Evolutionary conservation across 208 protist genomes (phyloP).

Genomic region (Vickermania ingenoplastis): DNA sequence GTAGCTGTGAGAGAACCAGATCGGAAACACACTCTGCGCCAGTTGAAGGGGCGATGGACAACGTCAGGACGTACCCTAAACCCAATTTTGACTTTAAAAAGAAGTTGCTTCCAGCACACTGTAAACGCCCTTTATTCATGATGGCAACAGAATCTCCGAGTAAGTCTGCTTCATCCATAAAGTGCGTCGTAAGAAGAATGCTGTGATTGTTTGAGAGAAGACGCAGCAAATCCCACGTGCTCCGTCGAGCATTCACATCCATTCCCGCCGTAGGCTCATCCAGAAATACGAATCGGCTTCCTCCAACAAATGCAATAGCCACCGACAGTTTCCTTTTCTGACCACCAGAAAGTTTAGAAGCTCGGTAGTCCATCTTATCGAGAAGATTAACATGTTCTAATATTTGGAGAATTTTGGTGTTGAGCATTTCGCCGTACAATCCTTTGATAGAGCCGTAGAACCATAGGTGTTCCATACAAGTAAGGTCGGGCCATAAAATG

Average conservation of each 20-base stretch:
- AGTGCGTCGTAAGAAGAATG: slow-evolving; percentile 80
- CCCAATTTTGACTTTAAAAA: slow-evolving; percentile 60
- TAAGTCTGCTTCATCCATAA: slow-evolving; percentile 97
- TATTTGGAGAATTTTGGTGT: slow-evolving; percentile 24
- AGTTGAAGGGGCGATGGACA: slow-evolving; percentile 15
- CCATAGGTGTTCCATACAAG: slow-evolving; percentile 78
- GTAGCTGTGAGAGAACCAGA: slow-evolving; percentile 20
- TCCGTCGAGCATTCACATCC: slow-evolving; percentile 70
- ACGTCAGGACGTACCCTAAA: slow-evolving; percentile 44
- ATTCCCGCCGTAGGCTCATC: slow-evolving; percentile 90
- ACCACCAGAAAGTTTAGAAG: slow-evolving; percentile 53
- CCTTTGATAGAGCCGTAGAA: slow-evolving; percentile 89
- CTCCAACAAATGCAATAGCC: slow-evolving; percentile 72
- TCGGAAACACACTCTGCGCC: slow-evolving; percentile 11
- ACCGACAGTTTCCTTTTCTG: slow-evolving; percentile 80
- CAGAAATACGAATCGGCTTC: slow-evolving; percentile 64
- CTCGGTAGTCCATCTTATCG: slow-evolving; percentile 35
- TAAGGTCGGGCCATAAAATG: slow-evolving; percentile 88
- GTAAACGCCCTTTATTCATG: slow-evolving; percentile 56
- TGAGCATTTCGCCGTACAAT: slow-evolving; percentile 13
- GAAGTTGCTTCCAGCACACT: slow-evolving; percentile 44
- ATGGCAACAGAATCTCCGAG: slow-evolving; percentile 89
- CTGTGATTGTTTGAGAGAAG: slow-evolving; percentile 34
- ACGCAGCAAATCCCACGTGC: slow-evolving; percentile 71
- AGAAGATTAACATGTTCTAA: slow-evolving; percentile 45